These are phyloP conservation scores for Flaveria sonorensis DNA, from an alignment of 129 eudicot species.

Conservation along the genomic window DNA sequence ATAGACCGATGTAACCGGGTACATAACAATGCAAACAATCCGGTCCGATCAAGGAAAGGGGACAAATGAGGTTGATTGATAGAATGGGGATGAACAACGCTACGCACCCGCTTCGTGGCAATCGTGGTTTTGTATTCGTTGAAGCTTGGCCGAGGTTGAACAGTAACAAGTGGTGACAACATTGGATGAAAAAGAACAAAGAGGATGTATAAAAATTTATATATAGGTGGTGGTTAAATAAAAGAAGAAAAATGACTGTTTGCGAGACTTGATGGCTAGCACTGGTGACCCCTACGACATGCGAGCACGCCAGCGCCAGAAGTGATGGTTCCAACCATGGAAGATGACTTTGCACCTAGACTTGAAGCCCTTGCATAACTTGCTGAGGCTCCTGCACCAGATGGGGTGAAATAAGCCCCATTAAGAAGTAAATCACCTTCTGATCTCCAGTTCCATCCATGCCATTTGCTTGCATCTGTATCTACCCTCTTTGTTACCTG, in stretches of 20 bases:
- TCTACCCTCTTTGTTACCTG: conserved; percentile 87
- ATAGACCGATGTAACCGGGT: conserved; percentile 6
- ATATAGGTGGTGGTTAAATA: conserved; percentile 9
- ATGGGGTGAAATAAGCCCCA: conserved; percentile 78
- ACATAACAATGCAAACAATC: conserved; percentile 26
- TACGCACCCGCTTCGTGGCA: conserved; percentile 47
- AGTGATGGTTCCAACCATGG: conserved; percentile 77
- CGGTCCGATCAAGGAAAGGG: conserved; percentile 26
- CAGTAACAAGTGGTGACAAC: conserved; percentile 23
- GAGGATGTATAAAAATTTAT: conserved; percentile 27
- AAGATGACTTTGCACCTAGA: conserved; percentile 81
- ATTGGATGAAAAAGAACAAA: neutral
- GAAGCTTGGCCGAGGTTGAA: conserved; percentile 63
- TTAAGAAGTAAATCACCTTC: conserved; percentile 81
- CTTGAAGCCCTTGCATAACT: conserved; percentile 91
- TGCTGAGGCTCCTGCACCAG: conserved; percentile 78
- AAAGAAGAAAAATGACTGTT: conserved; percentile 15
- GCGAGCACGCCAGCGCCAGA: conserved; percentile 68
- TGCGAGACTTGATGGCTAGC: conserved; percentile 45
- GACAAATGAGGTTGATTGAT: conserved; percentile 11
- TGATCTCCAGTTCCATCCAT: conserved; percentile 93
- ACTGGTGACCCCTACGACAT: conserved; percentile 73
- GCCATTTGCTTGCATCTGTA: conserved; percentile 55
- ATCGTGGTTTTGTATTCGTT: conserved; percentile 13
- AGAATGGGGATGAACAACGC: conserved; percentile 51